Conservation (phyloP, 306 rosid genomes). For the Glycyrrhiza uralensis region DNA sequence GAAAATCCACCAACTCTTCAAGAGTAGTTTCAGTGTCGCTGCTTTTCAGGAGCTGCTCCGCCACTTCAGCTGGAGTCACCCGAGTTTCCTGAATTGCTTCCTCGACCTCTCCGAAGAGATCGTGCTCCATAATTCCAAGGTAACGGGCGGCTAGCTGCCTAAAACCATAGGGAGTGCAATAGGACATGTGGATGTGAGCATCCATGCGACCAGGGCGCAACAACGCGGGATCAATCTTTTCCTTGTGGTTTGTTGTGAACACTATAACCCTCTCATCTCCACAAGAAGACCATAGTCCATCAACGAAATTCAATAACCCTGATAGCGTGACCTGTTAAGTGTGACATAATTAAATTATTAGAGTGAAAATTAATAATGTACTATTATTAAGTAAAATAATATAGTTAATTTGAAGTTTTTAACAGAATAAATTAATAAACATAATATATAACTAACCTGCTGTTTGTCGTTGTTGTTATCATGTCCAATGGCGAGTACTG, state of each 20-base stretch:
- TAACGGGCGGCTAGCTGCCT: slow-evolving; percentile 32
- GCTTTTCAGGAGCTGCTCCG: slow-evolving; percentile 41
- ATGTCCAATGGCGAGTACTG: too few relatives aligned
- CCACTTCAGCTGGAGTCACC: slow-evolving; percentile 46
- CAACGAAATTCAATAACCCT: slow-evolving; percentile 40
- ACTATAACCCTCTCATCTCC: slow-evolving; percentile 48
- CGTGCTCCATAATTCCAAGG: slow-evolving; percentile 30
- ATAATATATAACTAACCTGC: too few relatives aligned
- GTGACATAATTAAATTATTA: not conserved
- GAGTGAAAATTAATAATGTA: not conserved
- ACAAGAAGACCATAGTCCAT: slow-evolving; percentile 49
- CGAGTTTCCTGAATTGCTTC: slow-evolving; percentile 16
- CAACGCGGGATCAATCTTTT: slow-evolving; percentile 38
- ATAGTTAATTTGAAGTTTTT: too few relatives aligned
- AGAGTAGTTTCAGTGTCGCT: slow-evolving; percentile 4
- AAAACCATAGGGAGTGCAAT: slow-evolving; percentile 34
- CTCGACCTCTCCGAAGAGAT: slow-evolving; percentile 21
- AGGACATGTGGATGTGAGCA: slow-evolving; percentile 44
- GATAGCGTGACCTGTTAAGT: slow-evolving; percentile 31
- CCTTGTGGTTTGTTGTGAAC: slow-evolving; percentile 50
- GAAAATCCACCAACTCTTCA: not conserved
- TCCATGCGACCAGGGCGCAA: slow-evolving; percentile 47
- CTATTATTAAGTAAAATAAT: too few relatives aligned
- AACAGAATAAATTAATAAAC: too few relatives aligned
- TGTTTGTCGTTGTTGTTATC: not conserved